Conservation (phyloP, 768 basidiomycete genomes). For the Collybiopsis luxurians region DNA sequence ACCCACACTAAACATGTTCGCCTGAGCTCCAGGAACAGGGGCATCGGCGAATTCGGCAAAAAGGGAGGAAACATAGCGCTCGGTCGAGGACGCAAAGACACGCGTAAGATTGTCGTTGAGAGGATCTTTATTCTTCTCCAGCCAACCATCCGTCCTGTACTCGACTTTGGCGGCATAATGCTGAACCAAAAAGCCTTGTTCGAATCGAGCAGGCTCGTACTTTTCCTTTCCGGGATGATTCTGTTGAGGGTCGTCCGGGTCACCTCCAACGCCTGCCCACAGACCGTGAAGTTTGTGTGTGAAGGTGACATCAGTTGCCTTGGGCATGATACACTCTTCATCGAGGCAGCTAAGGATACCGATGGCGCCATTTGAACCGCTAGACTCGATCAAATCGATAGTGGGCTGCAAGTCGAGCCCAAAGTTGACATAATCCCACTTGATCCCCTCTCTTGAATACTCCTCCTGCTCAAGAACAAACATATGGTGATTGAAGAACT, state of each 20-base stretch:
- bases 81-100: constrained; percentile 78
- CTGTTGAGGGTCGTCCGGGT: constrained; percentile 37
- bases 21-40: constrained; percentile 23
- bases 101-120: constrained; percentile 94
- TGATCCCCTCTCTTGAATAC: constrained; percentile 92
- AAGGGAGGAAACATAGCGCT: constrained; percentile 76
- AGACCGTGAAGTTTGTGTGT: constrained; percentile 85
- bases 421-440: constrained; percentile 98
- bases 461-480: constrained; percentile 99
- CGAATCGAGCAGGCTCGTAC: constrained; percentile 84
- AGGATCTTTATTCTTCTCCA: constrained; percentile 99
- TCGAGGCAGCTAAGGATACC: constrained; percentile 93
- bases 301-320: constrained; percentile 92
- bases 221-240: constrained; percentile 78
- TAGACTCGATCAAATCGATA: constrained; percentile 94
- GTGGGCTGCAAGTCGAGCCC: constrained; percentile 97
- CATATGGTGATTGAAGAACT: constrained; percentile 99
- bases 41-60: constrained; percentile 79
- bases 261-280: constrained; percentile 56
- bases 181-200: constrained; percentile 91
- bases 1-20: constrained; percentile 37
- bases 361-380: constrained; percentile 69
- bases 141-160: constrained; percentile 93
- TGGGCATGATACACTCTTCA: constrained; percentile 99
- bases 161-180: constrained; percentile 98